Conservation (phyloP, 169 alveolate genomes). For the Ichthyophthirius multifiliis region DNA sequence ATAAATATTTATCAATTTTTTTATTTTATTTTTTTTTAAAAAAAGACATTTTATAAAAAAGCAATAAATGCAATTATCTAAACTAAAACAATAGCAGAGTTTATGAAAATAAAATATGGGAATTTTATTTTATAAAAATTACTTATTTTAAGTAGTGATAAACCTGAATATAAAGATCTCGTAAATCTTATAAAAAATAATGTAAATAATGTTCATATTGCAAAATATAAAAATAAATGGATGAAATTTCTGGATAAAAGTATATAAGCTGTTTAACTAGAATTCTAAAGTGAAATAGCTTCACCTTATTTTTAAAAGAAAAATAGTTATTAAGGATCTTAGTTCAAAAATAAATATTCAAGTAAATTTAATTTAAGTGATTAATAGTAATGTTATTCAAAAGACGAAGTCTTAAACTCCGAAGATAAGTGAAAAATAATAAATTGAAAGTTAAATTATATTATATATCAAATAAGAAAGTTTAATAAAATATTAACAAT, state of each 20-base stretch:
- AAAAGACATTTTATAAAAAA: neutral
- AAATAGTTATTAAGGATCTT: too few species aligned
- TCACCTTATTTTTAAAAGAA: conserved; percentile 18
- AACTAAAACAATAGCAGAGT: neutral
- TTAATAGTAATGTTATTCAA: too few species aligned
- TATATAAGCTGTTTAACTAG: neutral
- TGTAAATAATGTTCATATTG: conserved; percentile 4
- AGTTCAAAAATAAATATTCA: too few species aligned
- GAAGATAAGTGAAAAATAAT: too few species aligned
- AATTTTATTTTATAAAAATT: conserved; percentile 6
- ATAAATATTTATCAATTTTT: neutral
- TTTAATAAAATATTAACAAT: too few species aligned
- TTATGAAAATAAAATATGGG: conserved; percentile 15
- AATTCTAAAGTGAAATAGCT: neutral
- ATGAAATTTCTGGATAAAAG: neutral
- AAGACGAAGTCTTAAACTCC: too few species aligned
- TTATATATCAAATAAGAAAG: too few species aligned
- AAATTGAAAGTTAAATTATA: too few species aligned
- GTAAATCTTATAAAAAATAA: neutral
- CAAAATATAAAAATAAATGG: conserved; percentile 9
- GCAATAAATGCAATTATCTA: conserved; percentile 10
- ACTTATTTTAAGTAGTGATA: neutral
- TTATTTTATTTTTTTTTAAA: neutral
- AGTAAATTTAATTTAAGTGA: too few species aligned
- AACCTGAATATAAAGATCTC: neutral